phyloP scores from a whole-genome alignment of 805 yeast species.

The Teunomyces barrocoloradensis region DNA sequence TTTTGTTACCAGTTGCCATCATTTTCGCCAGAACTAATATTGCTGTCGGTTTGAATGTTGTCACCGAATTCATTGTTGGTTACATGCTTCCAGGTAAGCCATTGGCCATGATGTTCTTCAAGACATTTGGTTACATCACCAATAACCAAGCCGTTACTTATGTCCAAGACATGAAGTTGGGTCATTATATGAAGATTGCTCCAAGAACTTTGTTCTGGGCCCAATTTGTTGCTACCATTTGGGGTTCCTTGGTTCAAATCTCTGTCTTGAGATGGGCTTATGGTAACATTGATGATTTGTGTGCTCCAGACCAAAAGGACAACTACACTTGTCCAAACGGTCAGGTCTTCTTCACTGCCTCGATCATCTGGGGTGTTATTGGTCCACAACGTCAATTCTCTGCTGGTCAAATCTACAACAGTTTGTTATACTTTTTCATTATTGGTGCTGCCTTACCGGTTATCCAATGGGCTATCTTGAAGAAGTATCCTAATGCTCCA shows the following conservation, averaged over 20 bases:
- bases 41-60: slow-evolving; percentile 41
- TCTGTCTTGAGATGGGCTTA: slow-evolving; percentile 44
- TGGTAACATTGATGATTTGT: slow-evolving; percentile 32
- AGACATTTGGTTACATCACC: slow-evolving; percentile 48
- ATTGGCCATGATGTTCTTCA: slow-evolving; percentile 46
- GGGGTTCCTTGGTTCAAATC: slow-evolving; percentile 41
- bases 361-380: slow-evolving; percentile 45
- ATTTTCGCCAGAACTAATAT: slow-evolving; percentile 36
- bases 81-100: slow-evolving; percentile 50
- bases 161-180: slow-evolving; percentile 48
- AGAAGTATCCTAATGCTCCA: slow-evolving; percentile 41
- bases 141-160: slow-evolving; percentile 47
- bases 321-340: slow-evolving; percentile 43
- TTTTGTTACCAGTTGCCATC: slow-evolving; percentile 41
- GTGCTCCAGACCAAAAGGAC: slow-evolving; percentile 26
- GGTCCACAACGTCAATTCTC: slow-evolving; percentile 25
- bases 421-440: slow-evolving; percentile 37
- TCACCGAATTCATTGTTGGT: slow-evolving; percentile 42
- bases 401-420: slow-evolving; percentile 21
- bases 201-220: slow-evolving; percentile 41
- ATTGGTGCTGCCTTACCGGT: slow-evolving; percentile 38
- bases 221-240: slow-evolving; percentile 42
- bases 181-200: slow-evolving; percentile 43
- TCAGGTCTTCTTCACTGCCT: slow-evolving; percentile 40
- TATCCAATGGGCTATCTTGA: slow-evolving; percentile 36